Percentiles rank a stretch among this genome's conserved stretches.
These are phyloP conservation scores for Urochloa ruziziensis DNA, from an alignment of 176 grass and related monocot genomes.

Conservation along the genomic window DNA sequence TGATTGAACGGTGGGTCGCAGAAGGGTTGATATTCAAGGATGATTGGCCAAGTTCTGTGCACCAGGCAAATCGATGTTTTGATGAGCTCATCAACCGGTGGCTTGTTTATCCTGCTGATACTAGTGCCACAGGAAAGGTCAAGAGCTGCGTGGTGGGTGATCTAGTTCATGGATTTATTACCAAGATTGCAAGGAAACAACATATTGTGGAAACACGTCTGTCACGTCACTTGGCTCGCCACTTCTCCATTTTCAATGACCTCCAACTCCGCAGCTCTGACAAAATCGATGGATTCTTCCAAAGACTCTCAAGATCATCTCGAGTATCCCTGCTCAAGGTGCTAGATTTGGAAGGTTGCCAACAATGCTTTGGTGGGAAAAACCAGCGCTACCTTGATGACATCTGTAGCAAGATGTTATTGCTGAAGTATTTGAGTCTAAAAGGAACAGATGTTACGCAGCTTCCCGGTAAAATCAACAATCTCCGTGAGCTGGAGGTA, in stretches of 20 bases:
- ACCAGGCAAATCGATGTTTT: neutral
- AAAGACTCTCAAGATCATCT: neutral
- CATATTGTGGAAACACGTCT: conserved; percentile 6
- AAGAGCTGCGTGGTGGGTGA: conserved; percentile 10
- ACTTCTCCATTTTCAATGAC: conserved; percentile 27
- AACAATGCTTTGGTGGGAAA: neutral
- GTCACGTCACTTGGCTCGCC: conserved; percentile 1
- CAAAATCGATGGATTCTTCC: neutral
- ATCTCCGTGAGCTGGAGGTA: no score
- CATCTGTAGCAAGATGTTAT: conserved; percentile 14
- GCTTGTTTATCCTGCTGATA: neutral
- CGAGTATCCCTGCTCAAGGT: conserved; percentile 22
- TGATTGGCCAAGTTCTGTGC: neutral
- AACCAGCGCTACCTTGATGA: neutral
- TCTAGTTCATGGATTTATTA: conserved; percentile 14
- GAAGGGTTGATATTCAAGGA: neutral
- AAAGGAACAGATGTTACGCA: neutral
- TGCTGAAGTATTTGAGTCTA: conserved; percentile 31
- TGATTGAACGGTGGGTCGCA: conserved; percentile 6
- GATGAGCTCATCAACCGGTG: neutral
- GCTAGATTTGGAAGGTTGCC: conserved; percentile 26
- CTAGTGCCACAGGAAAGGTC: neutral
- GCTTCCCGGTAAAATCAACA: conserved; percentile 17
- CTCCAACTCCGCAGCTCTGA: conserved; percentile 5
- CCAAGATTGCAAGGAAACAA: neutral